Conservation (phyloP, 495 filamentous ascomycete genomes). For the Wilcoxina mikolae region DNA sequence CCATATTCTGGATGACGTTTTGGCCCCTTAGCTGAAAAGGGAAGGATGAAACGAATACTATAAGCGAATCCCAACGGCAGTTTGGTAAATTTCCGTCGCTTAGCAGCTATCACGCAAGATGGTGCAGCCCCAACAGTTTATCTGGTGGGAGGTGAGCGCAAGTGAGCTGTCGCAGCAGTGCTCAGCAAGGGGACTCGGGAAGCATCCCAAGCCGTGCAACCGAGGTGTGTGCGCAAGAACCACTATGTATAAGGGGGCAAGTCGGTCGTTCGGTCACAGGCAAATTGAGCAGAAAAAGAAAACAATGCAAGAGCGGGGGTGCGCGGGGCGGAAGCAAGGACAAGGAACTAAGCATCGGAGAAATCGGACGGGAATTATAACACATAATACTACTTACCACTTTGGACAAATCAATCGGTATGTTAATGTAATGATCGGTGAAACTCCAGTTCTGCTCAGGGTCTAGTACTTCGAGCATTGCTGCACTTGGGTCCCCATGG, state of each 20-base stretch:
- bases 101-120: slow-evolving; percentile 3
- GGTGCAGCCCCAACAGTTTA: neutral
- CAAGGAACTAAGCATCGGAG: slow-evolving; percentile 9
- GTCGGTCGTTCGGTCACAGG: neutral
- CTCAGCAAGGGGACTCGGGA: neutral
- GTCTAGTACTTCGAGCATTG: slow-evolving; percentile 96
- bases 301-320: neutral
- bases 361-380: slow-evolving; percentile 9
- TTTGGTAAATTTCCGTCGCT: slow-evolving; percentile 1
- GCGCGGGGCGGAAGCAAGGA: slow-evolving; percentile 4
- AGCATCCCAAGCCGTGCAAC: slow-evolving; percentile 12
- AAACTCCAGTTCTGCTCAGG: slow-evolving; percentile 96
- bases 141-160: no score
- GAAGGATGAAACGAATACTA: slow-evolving; percentile 1
- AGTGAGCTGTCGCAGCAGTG: neutral
- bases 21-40: neutral
- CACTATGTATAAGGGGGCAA: no score
- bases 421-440: slow-evolving; percentile 90
- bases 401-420: slow-evolving; percentile 90
- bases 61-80: slow-evolving; percentile 3
- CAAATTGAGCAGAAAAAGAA: neutral
- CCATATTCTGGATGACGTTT: neutral
- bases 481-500: slow-evolving; percentile 94
- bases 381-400: slow-evolving; percentile 33
- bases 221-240: no score